These are phyloP conservation scores for Silene vulgaris DNA, from an alignment of 179 eudicot species.

Conservation along the genomic window DNA sequence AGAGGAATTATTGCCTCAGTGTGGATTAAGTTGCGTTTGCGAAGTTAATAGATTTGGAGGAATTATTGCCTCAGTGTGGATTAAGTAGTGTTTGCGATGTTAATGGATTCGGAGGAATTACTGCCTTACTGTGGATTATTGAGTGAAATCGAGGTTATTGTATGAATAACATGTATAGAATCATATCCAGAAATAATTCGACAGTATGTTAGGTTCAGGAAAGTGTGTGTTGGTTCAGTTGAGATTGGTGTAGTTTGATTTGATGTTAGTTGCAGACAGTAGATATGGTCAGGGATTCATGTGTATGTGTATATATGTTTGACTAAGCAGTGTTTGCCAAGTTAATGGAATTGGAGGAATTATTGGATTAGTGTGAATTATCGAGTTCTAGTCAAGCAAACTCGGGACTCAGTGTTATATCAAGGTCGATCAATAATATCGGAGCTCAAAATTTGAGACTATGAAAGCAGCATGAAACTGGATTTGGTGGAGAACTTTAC, in stretches of 20 bases:
- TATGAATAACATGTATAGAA: too few relatives aligned
- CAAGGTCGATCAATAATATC: neutral
- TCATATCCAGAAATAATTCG: too few relatives aligned
- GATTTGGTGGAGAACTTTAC: neutral
- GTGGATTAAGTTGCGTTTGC: neutral
- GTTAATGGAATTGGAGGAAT: neutral
- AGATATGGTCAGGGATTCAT: neutral
- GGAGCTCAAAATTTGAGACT: neutral
- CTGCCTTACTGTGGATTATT: too few relatives aligned
- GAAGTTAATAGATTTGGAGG: neutral
- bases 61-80: neutral
- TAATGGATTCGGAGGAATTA: too few relatives aligned
- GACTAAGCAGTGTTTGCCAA: neutral
- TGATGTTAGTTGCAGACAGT: too few relatives aligned
- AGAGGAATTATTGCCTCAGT: too few relatives aligned
- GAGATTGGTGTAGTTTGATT: too few relatives aligned
- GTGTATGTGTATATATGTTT: neutral
- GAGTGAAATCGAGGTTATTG: neutral
- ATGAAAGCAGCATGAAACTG: neutral
- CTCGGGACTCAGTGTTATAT: neutral
- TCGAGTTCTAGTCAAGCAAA: neutral
- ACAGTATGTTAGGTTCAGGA: too few relatives aligned
- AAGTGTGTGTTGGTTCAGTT: too few relatives aligned
- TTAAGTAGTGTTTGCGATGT: neutral
- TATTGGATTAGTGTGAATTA: neutral